Percentiles rank a stretch among this genome's conserved stretches.
Evolutionary conservation across 441 rosid species (phyloP).

Genomic region (Pelargonium myrrhifolium): DNA sequence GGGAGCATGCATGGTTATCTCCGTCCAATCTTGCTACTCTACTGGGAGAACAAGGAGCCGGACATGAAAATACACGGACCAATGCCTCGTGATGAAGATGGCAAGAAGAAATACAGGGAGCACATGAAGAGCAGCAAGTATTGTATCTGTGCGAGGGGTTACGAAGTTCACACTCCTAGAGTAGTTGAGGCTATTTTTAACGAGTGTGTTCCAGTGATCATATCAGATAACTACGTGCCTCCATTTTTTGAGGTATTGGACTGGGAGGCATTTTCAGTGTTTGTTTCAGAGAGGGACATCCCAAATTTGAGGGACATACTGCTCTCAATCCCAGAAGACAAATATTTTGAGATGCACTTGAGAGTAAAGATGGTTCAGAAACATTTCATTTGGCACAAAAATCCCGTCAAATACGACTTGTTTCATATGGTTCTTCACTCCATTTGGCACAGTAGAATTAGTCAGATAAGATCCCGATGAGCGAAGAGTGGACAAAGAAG

Average conservation of each 20-base stretch:
- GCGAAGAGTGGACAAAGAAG: no score
- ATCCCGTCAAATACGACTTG: constrained; percentile 49
- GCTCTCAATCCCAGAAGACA: constrained; percentile 52
- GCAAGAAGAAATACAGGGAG: constrained; percentile 58
- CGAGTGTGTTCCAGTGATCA: constrained; percentile 80
- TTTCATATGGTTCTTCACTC: constrained; percentile 71
- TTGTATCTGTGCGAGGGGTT: constrained; percentile 82
- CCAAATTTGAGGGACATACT: constrained; percentile 61
- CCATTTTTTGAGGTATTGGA: constrained; percentile 73
- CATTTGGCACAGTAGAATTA: constrained; percentile 53
- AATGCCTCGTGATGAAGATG: constrained; percentile 51
- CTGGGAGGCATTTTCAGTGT: constrained; percentile 75
- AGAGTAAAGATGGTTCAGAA: constrained; percentile 47
- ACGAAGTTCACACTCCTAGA: constrained; percentile 83
- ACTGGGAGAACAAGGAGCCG: constrained; percentile 66
- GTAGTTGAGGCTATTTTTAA: constrained; percentile 66
- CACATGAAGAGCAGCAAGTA: constrained; percentile 83
- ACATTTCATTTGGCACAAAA: constrained; percentile 71
- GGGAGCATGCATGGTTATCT: constrained; percentile 87
- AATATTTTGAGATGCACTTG: constrained; percentile 44
- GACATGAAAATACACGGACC: constrained; percentile 84
- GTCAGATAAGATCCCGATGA: constrained; percentile 31
- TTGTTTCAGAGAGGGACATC: constrained; percentile 62
- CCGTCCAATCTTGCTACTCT: constrained; percentile 45
- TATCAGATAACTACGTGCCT: constrained; percentile 83